Evolutionary conservation across 805 yeast species (phyloP).

Genomic region (Pichia paraexigua): DNA sequence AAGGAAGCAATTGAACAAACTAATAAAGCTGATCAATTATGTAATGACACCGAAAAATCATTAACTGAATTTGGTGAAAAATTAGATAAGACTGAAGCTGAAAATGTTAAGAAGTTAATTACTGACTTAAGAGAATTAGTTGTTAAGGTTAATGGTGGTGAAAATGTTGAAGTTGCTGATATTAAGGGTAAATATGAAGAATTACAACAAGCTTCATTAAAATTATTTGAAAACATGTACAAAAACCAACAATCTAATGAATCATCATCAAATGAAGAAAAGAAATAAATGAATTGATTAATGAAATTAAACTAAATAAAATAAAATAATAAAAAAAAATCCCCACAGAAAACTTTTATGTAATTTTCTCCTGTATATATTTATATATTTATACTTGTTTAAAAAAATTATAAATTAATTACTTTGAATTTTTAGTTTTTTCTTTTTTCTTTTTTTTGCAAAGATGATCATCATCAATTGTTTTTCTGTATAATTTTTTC

Average conservation of each 20-base stretch:
- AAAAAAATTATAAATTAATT: background rate
- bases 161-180: slow-evolving; percentile 41
- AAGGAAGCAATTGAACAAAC: slow-evolving; percentile 64
- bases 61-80: slow-evolving; percentile 66
- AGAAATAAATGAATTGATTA: background rate
- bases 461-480: no score
- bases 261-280: slow-evolving; percentile 7
- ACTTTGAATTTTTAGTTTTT: no score
- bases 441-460: no score
- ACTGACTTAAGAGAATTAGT: slow-evolving; percentile 55
- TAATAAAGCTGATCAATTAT: slow-evolving; percentile 66
- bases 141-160: slow-evolving; percentile 50
- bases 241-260: slow-evolving; percentile 27
- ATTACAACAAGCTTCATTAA: slow-evolving; percentile 66
- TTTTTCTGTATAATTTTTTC: no score
- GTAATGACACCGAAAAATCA: slow-evolving; percentile 85
- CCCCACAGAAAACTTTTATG: background rate
- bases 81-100: slow-evolving; percentile 41
- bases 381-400: background rate
- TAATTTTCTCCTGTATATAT: slow-evolving; percentile 1
- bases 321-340: no score
- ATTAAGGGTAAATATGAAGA: slow-evolving; percentile 70
- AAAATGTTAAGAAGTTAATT: slow-evolving; percentile 45
- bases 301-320: background rate
- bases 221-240: slow-evolving; percentile 66